phyloP scores from a whole-genome alignment of 441 rosid genomes.

The Aquilaria agallochum region DNA sequence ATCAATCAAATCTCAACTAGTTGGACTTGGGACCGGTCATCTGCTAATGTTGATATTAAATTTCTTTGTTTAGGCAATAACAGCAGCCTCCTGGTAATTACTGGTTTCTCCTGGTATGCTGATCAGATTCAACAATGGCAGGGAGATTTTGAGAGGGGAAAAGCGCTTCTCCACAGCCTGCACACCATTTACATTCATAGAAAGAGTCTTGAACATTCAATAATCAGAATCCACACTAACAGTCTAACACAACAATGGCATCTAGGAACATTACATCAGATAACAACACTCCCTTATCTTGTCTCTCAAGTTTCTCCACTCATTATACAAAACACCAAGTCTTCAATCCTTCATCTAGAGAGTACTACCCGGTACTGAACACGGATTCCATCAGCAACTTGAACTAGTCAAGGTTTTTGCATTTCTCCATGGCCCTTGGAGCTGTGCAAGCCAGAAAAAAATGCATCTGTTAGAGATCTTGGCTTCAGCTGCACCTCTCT shows the following conservation, averaged over 20 bases:
- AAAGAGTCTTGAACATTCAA: conserved; percentile 5
- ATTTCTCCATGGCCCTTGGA: conserved; percentile 75
- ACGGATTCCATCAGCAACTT: background rate
- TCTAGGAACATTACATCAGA: too few relatives aligned
- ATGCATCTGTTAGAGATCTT: background rate
- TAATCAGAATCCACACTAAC: conserved; percentile 6
- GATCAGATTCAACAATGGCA: too few relatives aligned
- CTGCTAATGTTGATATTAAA: too few relatives aligned
- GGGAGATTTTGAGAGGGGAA: background rate
- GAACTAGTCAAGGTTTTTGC: conserved; percentile 41
- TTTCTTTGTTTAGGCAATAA: too few relatives aligned
- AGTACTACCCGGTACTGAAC: conserved; percentile 7
- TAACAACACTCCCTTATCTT: conserved; percentile 10
- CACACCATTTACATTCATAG: conserved; percentile 18
- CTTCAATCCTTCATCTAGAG: conserved; percentile 9
- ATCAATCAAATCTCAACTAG: too few relatives aligned
- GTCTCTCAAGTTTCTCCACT: conserved; percentile 4
- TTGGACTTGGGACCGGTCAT: too few relatives aligned
- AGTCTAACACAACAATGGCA: too few relatives aligned
- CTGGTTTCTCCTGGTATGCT: too few relatives aligned
- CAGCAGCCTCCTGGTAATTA: too few relatives aligned
- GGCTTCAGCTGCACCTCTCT: too few relatives aligned
- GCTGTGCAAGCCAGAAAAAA: conserved; percentile 37
- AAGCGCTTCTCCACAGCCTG: conserved; percentile 8
- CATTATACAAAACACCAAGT: conserved; percentile 11